Percentiles rank a stretch among this genome's conserved stretches.
Conservation (phyloP, 2,329 filamentous ascomycete species). For the Dactylonectria estremocensis region DNA sequence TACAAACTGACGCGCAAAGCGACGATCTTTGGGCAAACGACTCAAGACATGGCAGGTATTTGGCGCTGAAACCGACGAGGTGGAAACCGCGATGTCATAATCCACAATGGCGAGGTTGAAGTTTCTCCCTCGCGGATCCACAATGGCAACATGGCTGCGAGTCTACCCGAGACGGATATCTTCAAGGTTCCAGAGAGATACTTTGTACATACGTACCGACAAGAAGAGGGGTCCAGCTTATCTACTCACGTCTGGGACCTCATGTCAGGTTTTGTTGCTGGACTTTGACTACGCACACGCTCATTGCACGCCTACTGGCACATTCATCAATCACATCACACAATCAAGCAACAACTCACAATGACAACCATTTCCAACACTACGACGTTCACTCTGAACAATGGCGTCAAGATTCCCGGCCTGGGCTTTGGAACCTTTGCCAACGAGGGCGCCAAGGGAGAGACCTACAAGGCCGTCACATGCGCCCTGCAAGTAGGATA, state of each 20-base stretch:
- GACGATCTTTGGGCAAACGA: constrained; percentile 4
- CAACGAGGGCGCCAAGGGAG: constrained; percentile 67
- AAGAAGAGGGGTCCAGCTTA: background rate
- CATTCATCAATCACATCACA: constrained; percentile 11
- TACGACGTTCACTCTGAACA: constrained; percentile 62
- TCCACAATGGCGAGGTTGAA: background rate
- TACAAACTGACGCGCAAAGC: background rate
- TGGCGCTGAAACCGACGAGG: background rate
- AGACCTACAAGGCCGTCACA: constrained; percentile 52
- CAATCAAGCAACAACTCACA: constrained; percentile 17
- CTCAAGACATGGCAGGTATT: background rate
- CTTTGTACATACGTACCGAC: too few relatives aligned
- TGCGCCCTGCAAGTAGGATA: constrained; percentile 62
- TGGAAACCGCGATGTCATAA: constrained; percentile 8
- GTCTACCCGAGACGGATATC: background rate
- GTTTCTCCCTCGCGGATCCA: background rate
- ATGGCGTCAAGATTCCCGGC: constrained; percentile 72
- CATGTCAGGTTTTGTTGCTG: background rate
- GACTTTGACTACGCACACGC: background rate
- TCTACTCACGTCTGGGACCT: background rate
- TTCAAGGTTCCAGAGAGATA: background rate
- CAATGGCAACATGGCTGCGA: background rate
- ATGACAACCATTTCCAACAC: constrained; percentile 47
- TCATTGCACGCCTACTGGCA: background rate
- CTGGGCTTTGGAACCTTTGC: constrained; percentile 78